Base-by-base conservation (phyloP, 495 filamentous ascomycete species). In the Penicillium manginii region DNA sequence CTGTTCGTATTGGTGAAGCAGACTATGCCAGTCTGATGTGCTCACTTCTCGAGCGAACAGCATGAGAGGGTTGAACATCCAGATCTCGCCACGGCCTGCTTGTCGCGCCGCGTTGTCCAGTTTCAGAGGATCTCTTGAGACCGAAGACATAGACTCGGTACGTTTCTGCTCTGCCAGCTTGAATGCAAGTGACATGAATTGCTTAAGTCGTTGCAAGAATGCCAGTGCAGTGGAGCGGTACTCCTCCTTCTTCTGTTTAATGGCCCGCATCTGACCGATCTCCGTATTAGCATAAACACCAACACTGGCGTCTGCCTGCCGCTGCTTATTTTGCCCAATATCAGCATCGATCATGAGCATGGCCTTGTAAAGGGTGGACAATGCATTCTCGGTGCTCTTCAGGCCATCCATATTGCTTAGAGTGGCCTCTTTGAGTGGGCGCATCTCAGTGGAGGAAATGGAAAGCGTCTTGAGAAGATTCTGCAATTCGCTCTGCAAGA, bases 281-380 rank as follows among this genome's bases (percentile, higher is more conserved):
- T 94, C 92, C 52, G 84, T 91, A 67, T 89, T 87, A 8, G 83
- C 84, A 57, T 90, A 86, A 17, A 85, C 83, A 39, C 85, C 81
- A 19, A 82, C 77, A 60, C 81, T 84, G 37, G 76, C 73, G 66
- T 83, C 79, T 10, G 71, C 73, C 22, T 70, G 67, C 21, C 76
- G 69, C 58, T 61, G 78, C 57, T 79, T 77, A 54, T 80, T 81
- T 47, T 80, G 78, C 40, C 86, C 82, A 50, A 91, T 83, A 19
- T 86, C 83, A 0, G 92, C 91, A 69, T 97, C 93, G 53, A 97
- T 97, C 57, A 90, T 97, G 57, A 88, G 76, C 88, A 98, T 92
- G n/a, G 93, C 93, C 65, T 91, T 93, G 70, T 92, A 97, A 12
- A 98, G 75, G 11, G 85, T 88, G n/a, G 91, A 82, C 14, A 97